These are phyloP conservation scores for Ogataea wickerhamii DNA, from an alignment of 805 yeast genomes.

Conservation along the genomic window DNA sequence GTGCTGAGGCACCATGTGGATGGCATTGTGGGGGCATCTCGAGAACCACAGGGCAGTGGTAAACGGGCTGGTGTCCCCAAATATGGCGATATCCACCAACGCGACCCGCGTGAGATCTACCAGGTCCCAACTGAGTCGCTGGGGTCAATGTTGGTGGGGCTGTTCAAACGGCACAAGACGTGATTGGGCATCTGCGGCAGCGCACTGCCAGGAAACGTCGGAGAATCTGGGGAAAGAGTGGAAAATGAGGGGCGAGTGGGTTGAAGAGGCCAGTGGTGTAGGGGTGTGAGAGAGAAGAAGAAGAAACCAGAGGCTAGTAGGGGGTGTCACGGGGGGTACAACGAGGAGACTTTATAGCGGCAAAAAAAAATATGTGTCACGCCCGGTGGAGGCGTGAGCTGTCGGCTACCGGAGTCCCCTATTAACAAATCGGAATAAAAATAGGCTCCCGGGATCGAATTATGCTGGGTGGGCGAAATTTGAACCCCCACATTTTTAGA, in stretches of 20 bases:
- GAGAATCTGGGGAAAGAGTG: neutral
- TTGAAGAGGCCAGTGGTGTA: too few relatives aligned
- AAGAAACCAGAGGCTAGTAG: too few relatives aligned
- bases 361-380: too few relatives aligned
- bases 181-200: neutral
- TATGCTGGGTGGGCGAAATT: neutral
- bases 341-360: too few relatives aligned
- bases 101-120: slow-evolving; percentile 17
- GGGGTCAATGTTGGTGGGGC: slow-evolving; percentile 24
- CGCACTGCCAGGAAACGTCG: neutral
- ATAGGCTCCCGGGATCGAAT: slow-evolving; percentile 16
- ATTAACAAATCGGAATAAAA: slow-evolving; percentile 19
- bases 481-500: slow-evolving; percentile 16
- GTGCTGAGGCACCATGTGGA: slow-evolving; percentile 21
- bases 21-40: slow-evolving; percentile 7
- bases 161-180: slow-evolving; percentile 17
- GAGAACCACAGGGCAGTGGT: neutral
- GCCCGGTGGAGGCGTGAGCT: too few relatives aligned
- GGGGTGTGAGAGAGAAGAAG: too few relatives aligned
- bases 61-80: slow-evolving; percentile 1
- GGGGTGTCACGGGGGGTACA: too few relatives aligned
- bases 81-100: slow-evolving; percentile 22
- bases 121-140: slow-evolving; percentile 31
- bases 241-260: neutral
- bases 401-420: neutral